Evolutionary conservation across 179 eudicot species (phyloP), one percentile per base, ranked within the genome.

Genomic region (Beta macrorhiza): DNA sequence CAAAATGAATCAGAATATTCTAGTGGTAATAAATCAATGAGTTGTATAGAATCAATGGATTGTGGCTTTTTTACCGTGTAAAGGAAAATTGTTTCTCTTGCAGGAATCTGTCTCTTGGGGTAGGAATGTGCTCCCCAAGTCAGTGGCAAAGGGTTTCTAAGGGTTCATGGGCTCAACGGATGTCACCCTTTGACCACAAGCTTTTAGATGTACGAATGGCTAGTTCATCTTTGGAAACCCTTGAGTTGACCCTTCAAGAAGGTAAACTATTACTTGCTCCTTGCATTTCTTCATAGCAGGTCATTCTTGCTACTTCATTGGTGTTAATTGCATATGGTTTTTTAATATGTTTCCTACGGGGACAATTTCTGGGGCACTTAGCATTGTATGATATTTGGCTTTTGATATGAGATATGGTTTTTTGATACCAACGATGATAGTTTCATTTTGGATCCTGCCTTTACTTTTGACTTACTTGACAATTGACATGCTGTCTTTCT

Each of bases 131-230:
- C 84, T 90, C 95, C 77, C 90, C 82, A 76, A 90, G 88, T 72
- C 89, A 88, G 72, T 97, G 98, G 98, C 89, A 89, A 79, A 97
- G 87, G 85, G 91, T 90, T 77, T 74, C 85, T 37, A 88, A 90
- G 81, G 97, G 90, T 75, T 87, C 88, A 70, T 93, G 97, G 94
- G 88, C 88, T 64, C 78, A 84, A 82, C 85, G 92, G 79, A 92
- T 94, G 97, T 97, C 98, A 32, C 97, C 99, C 51, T 97, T 88
- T 79, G 98, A 94, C 86, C 84, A 94, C 87, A 94, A 89, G 80
- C 68, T 97, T 45, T 67, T 94, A 76, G 98, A 97, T 86, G 74
- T 93, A 74, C 85, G 97, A 72, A 81, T 89, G 82, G 79, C 83
- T 67, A 85, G 88, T 65, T 85, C 92, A 67, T 88, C 91, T 73